These are phyloP conservation scores for Podila clonocystis DNA, from an alignment of 192 early-diverging fungal genomes.

Conservation along the genomic window DNA sequence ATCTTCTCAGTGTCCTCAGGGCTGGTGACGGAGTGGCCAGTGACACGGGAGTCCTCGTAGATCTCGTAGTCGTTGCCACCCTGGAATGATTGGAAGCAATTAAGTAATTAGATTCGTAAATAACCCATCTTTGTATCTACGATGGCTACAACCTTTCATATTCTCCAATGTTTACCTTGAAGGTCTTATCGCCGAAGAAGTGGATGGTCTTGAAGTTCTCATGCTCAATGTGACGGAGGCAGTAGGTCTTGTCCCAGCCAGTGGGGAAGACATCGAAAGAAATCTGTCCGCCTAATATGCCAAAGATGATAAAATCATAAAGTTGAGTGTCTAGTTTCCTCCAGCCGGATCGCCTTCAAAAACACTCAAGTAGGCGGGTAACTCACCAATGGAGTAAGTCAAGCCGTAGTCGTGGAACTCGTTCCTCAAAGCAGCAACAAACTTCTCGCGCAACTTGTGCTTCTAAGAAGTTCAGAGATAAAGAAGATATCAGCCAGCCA, in stretches of 20 bases:
- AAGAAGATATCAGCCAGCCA: not conserved
- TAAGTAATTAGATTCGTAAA: too few species aligned
- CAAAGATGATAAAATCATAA: not conserved
- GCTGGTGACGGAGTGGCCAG: constrained; percentile 86
- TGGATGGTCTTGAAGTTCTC: constrained; percentile 92
- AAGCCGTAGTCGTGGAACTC: constrained; percentile 88
- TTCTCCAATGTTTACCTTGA: constrained; percentile 56
- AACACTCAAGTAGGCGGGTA: not conserved
- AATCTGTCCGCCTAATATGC: constrained; percentile 85
- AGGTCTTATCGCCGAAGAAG: constrained; percentile 99
- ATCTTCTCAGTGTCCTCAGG: constrained; percentile 87
- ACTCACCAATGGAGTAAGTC: constrained; percentile 92
- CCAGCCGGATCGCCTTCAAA: too few species aligned
- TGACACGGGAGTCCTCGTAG: constrained; percentile 80
- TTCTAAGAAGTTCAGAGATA: constrained; percentile 30
- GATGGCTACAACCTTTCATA: not conserved
- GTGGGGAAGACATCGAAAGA: constrained; percentile 99
- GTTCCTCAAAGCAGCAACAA: constrained; percentile 82
- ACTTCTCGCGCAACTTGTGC: constrained; percentile 85
- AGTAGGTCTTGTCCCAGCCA: constrained; percentile 99
- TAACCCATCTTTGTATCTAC: too few species aligned
- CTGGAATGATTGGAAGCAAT: constrained; percentile 17
- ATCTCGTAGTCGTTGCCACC: constrained; percentile 99
- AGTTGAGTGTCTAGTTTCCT: not conserved
- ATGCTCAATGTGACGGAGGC: constrained; percentile 86